Percentiles rank a stretch among this genome's conserved stretches.
phyloP scores from a whole-genome alignment of 2,329 filamentous ascomycete genomes.

The Dothistroma pini region DNA sequence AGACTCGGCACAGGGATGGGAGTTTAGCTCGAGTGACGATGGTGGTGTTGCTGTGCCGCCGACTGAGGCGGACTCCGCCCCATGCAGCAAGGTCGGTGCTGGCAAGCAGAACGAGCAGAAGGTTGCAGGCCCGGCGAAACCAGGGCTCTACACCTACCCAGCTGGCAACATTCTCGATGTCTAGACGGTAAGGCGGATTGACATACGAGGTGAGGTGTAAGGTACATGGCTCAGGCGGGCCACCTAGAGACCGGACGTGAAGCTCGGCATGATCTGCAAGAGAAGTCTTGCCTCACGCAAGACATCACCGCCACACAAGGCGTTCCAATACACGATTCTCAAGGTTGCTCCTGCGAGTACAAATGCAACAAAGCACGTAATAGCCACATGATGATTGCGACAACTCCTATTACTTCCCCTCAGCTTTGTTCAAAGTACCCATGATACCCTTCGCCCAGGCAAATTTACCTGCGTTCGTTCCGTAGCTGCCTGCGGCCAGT shows the following conservation, averaged over 20 bases:
- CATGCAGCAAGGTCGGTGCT: constrained; percentile 8
- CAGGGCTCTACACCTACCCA: constrained; percentile 1
- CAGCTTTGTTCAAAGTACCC: constrained; percentile 22
- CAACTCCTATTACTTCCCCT: constrained; percentile 12
- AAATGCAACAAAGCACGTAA: constrained; percentile 5
- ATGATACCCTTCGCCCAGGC: constrained; percentile 20
- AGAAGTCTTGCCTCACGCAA: background rate
- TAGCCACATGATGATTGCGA: constrained; percentile 4
- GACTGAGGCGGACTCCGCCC: constrained; percentile 9
- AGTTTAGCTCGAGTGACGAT: constrained; percentile 35
- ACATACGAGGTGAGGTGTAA: background rate
- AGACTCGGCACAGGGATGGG: constrained; percentile 40
- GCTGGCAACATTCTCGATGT: background rate
- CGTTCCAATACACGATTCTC: background rate
- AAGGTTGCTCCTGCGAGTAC: background rate
- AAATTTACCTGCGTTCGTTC: constrained; percentile 37
- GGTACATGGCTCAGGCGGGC: background rate
- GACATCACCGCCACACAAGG: background rate
- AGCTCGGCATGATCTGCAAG: background rate
- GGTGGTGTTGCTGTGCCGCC: constrained; percentile 28
- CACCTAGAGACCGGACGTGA: background rate
- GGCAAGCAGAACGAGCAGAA: background rate
- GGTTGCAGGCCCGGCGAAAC: background rate
- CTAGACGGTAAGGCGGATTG: background rate
- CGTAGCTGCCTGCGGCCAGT: constrained; percentile 41